Base-by-base conservation (phyloP, 2,329 filamentous ascomycete genomes). In the Acrodontium crateriforme region DNA sequence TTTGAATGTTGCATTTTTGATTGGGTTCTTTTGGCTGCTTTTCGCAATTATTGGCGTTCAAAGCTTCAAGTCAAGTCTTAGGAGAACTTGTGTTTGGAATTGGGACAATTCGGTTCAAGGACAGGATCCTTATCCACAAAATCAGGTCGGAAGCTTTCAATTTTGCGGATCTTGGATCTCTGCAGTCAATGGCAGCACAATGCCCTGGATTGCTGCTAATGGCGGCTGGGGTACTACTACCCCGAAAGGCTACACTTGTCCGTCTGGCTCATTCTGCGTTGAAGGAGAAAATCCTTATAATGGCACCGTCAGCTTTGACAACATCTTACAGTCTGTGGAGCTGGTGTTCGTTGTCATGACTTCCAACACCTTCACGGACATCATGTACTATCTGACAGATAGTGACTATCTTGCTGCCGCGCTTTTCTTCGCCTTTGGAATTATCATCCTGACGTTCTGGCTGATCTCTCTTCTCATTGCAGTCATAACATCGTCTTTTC, bases 271-370 rank as follows among this genome's bases (percentile, higher is more conserved):
- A 1, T 57, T 80, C 3, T 98, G 89, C 47, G 65, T 94, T 11
- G 73, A 93, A 54, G 72, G 76, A 34, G 47, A 58, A 2, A 92
- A 80, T 45, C 89, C 89, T 0, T 83, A 71, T 52, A 82, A 81
- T 43, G 74, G 72, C 28, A 98, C 89, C 0, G 69, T 94, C 44
- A 91, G 78, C 52, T 98, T 95, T 48, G 89, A 98, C 60, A 87
- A 95, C 49, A 91, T 98, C 21, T 58, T 82, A 16, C 76, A 95
- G 39, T 94, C 85, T 0, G 59, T 95, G 28, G 84, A 98, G 56
- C 63, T 95, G 32, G 85, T 98, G 2, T 98, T 98, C 49, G 83
- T 98, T 28, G 78, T 98, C 49, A 98, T 98, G 82, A 93, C 83
- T 45, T 87, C 84, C 26, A 98, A 98, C 52, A 98, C 89, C 0